phyloP scores from a whole-genome alignment of 768 basidiomycete genomes.

The Kwoniella mangroviensis region DNA sequence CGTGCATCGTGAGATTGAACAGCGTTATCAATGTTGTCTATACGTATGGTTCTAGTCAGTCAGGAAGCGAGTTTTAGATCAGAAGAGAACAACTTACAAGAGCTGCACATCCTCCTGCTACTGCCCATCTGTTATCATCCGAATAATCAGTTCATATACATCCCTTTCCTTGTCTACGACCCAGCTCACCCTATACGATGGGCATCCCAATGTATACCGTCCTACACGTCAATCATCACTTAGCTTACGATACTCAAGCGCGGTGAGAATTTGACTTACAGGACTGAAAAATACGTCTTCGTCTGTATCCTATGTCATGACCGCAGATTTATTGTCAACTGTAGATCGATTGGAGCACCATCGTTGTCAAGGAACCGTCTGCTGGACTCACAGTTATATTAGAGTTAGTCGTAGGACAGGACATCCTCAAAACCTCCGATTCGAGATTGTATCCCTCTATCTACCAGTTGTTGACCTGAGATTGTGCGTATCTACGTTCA shows the following conservation, averaged over 20 bases:
- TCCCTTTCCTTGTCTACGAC: no score
- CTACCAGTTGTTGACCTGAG: no score
- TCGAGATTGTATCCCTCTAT: neutral
- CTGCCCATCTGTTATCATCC: slow-evolving; percentile 36
- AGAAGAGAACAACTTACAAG: slow-evolving; percentile 25
- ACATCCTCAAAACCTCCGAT: neutral
- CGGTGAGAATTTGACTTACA: neutral
- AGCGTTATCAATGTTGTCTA: slow-evolving; percentile 50
- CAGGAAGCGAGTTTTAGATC: no score
- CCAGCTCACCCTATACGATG: slow-evolving; percentile 36
- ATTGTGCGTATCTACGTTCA: no score
- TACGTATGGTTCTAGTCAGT: neutral
- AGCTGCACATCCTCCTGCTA: slow-evolving; percentile 46
- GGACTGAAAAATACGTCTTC: slow-evolving; percentile 26
- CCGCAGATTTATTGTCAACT: neutral
- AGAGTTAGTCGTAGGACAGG: slow-evolving; percentile 20
- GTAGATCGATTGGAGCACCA: neutral
- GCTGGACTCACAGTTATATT: slow-evolving; percentile 18
- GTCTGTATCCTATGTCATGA: slow-evolving; percentile 9
- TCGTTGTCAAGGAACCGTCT: neutral
- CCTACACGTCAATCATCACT: slow-evolving; percentile 1
- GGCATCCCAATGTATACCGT: slow-evolving; percentile 45
- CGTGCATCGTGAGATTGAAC: slow-evolving; percentile 45
- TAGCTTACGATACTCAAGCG: no score
- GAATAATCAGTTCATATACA: neutral